Base-by-base conservation (phyloP, 768 basidiomycete species). In the Coprinopsis strossmayeri region DNA sequence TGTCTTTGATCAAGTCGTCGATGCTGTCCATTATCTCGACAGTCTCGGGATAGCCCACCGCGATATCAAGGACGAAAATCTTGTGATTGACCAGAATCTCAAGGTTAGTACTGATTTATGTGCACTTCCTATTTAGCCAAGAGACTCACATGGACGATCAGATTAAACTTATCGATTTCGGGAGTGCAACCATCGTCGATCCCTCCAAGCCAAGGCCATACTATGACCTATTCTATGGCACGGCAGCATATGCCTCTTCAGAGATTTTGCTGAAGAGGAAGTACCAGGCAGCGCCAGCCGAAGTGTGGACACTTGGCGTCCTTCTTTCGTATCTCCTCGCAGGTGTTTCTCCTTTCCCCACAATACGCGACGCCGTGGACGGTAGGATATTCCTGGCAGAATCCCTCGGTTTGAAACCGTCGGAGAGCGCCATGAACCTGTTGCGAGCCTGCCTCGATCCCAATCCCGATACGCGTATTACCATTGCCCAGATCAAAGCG, bases 111-210 rank as follows among this genome's bases (percentile, higher is more conserved):
- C 17, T 23, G 39, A 21, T 27, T 35, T 25, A 37, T 34, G 23
- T 23, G 15, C 48, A 5, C 10, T 38, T 11, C 35, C 11, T 11
- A 38, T 38, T 32, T 32, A n/a, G n/a, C n/a, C 30, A 15, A 32
- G 17, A 5, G 35, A 18, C 35, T 38, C 17, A 38, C 43, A 27
- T 27, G 26, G 11, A 27, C 20, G 46, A 34, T 41, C 49, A 91
- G 84, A 87, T 95, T 59, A 97, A 97, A 63, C 74, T 97, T 43
- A 93, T 97, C 59, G 94, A 97, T 68, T 97, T 97, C 63, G 94
- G 94, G 40, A 90, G 87, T 55, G 91, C 92, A 23, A 84, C 85
- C 23, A 74, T 87, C 50, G 79, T 79, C 43, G 80, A 92, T 61
- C 79, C 82, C 3, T 59, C 64, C 3, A 62, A 76, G 48, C 73